phyloP scores from a whole-genome alignment of 257 asterid species.

The Lantana camara region DNA sequence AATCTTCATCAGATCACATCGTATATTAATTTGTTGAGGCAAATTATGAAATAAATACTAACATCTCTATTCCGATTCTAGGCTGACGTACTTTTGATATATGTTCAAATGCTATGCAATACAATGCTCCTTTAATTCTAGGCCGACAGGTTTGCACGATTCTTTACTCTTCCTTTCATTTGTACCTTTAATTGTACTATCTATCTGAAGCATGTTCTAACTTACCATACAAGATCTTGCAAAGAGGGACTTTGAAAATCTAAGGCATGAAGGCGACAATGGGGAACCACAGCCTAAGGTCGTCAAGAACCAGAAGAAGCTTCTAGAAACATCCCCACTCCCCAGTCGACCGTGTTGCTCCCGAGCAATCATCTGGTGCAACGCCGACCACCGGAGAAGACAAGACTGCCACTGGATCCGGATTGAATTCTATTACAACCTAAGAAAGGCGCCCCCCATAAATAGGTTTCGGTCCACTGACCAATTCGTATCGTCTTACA shows the following conservation, averaged over 20 bases:
- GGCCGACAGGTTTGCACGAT: slow-evolving; percentile 73
- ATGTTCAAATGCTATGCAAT: slow-evolving; percentile 94
- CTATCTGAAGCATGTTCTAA: slow-evolving; percentile 25
- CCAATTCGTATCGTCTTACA: slow-evolving; percentile 46
- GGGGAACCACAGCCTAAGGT: slow-evolving; percentile 94
- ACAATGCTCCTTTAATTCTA: slow-evolving; percentile 82
- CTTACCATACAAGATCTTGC: slow-evolving; percentile 82
- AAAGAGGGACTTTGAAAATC: slow-evolving; percentile 78
- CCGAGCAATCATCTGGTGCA: slow-evolving; percentile 58
- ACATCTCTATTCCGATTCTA: slow-evolving; percentile 37
- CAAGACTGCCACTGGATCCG: slow-evolving; percentile 56
- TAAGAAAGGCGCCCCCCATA: slow-evolving; percentile 64
- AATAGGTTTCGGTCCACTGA: slow-evolving; percentile 54
- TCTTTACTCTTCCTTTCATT: neutral
- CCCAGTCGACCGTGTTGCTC: slow-evolving; percentile 55
- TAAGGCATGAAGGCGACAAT: slow-evolving; percentile 83
- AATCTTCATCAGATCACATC: no score
- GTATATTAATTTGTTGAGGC: no score
- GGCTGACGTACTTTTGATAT: slow-evolving; percentile 89
- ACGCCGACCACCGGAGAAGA: slow-evolving; percentile 67
- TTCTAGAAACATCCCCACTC: slow-evolving; percentile 52
- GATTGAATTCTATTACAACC: slow-evolving; percentile 75
- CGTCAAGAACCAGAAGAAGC: slow-evolving; percentile 75
- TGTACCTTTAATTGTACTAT: slow-evolving; percentile 1
- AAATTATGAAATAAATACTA: slow-evolving; percentile 18